Percentiles rank a stretch among this genome's conserved stretches.
These are phyloP conservation scores for Globisporangium cylindrosporum DNA, from an alignment of 352 stramenopile genomes.

Conservation along the genomic window DNA sequence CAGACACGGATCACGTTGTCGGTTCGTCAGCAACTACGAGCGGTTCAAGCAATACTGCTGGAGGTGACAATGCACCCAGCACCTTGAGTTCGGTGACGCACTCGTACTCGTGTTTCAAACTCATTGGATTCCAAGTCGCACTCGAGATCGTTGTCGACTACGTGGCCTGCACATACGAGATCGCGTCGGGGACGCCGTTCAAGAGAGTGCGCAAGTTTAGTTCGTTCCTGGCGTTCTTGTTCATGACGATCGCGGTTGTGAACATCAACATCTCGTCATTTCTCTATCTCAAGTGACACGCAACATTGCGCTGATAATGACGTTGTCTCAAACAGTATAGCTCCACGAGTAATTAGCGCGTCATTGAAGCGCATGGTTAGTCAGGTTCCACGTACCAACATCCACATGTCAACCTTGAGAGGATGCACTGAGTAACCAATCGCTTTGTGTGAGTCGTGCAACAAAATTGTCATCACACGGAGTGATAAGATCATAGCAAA, in stretches of 20 bases:
- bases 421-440: too few species aligned
- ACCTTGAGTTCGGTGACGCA: slow-evolving; percentile 26
- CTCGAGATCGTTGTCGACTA: not conserved
- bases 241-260: slow-evolving; percentile 26
- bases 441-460: too few species aligned
- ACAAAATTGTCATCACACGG: too few species aligned
- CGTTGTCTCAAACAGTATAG: too few species aligned
- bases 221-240: slow-evolving; percentile 30
- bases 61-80: slow-evolving; percentile 32
- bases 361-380: not conserved
- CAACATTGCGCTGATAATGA: too few species aligned
- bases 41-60: not conserved
- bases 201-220: slow-evolving; percentile 21
- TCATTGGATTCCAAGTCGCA: not conserved
- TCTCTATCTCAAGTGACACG: slow-evolving; percentile 26
- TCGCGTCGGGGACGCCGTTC: slow-evolving; percentile 4
- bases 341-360: too few species aligned
- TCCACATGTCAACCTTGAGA: too few species aligned
- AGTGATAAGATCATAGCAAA: too few species aligned
- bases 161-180: not conserved
- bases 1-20: not conserved
- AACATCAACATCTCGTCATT: slow-evolving; percentile 36
- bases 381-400: too few species aligned
- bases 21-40: not conserved
- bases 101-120: not conserved